These are phyloP conservation scores for Petunia hybrid DNA, from an alignment of 305 asterid species.

Conservation along the genomic window DNA sequence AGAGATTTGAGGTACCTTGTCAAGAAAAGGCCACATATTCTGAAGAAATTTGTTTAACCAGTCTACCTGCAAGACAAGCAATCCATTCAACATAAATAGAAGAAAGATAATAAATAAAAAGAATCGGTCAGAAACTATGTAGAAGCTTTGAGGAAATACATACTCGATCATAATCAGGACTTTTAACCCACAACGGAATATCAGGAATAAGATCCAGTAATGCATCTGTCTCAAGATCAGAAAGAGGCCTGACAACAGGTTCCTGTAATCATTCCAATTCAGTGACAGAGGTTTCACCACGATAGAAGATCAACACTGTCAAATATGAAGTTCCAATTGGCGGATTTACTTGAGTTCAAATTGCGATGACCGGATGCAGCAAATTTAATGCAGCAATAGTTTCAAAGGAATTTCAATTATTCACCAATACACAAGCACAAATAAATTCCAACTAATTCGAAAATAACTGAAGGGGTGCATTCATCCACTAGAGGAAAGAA, in stretches of 20 bases:
- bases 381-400: neutral
- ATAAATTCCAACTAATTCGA: too few species aligned
- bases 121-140: neutral
- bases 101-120: neutral
- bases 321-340: neutral
- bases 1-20: slow-evolving; percentile 58
- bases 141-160: slow-evolving; percentile 23
- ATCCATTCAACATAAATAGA: slow-evolving; percentile 15
- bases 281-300: neutral
- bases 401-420: neutral
- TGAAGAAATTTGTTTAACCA: slow-evolving; percentile 77
- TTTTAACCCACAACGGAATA: slow-evolving; percentile 85
- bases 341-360: too few species aligned
- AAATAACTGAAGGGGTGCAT: too few species aligned
- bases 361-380: neutral
- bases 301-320: neutral
- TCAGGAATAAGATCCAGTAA: slow-evolving; percentile 77
- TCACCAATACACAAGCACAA: too few species aligned
- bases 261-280: slow-evolving; percentile 51
- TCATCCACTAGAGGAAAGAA: too few species aligned
- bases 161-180: slow-evolving; percentile 89
- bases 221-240: slow-evolving; percentile 57
- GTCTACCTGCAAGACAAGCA: slow-evolving; percentile 63
- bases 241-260: slow-evolving; percentile 51
- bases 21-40: slow-evolving; percentile 83